Conservation (phyloP, 306 rosid genomes). For the Lathyrus oleraceus region DNA sequence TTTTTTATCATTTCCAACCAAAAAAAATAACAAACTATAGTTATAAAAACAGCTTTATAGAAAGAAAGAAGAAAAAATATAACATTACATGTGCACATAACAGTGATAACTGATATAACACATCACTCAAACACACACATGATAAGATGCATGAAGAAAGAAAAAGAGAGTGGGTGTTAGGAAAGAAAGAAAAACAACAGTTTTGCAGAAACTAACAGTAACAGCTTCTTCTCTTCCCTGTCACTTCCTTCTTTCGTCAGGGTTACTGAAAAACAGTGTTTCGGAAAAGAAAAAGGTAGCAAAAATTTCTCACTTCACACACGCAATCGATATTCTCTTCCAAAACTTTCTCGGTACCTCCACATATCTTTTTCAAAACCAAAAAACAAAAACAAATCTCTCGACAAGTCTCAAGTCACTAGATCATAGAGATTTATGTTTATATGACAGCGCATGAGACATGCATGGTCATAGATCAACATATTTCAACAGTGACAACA, state of each 20-base stretch:
- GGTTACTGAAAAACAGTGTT: conserved; percentile 56
- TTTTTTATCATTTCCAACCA: conserved; percentile 13
- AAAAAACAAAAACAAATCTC: too few species aligned
- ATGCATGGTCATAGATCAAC: not conserved
- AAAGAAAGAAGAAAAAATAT: not conserved
- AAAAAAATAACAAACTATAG: not conserved
- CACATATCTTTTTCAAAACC: conserved; percentile 31
- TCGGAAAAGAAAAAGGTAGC: conserved; percentile 40
- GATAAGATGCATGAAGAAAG: not conserved
- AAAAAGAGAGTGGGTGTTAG: not conserved
- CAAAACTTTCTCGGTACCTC: conserved; percentile 39
- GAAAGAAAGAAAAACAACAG: not conserved
- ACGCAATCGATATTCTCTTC: conserved; percentile 59
- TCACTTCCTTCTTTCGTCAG: conserved; percentile 50
- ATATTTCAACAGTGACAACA: conserved; percentile 7
- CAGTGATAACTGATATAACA: not conserved
- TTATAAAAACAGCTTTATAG: not conserved
- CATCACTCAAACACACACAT: not conserved
- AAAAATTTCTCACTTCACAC: conserved; percentile 39
- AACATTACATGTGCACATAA: not conserved
- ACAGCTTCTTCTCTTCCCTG: conserved; percentile 43
- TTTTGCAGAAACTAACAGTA: not conserved
- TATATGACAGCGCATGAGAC: not conserved
- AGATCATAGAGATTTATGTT: conserved; percentile 19
- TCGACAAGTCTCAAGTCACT: conserved; percentile 31